Conservation (phyloP, 139 green algal species). For the Zygnema circumcarinatum region DNA sequence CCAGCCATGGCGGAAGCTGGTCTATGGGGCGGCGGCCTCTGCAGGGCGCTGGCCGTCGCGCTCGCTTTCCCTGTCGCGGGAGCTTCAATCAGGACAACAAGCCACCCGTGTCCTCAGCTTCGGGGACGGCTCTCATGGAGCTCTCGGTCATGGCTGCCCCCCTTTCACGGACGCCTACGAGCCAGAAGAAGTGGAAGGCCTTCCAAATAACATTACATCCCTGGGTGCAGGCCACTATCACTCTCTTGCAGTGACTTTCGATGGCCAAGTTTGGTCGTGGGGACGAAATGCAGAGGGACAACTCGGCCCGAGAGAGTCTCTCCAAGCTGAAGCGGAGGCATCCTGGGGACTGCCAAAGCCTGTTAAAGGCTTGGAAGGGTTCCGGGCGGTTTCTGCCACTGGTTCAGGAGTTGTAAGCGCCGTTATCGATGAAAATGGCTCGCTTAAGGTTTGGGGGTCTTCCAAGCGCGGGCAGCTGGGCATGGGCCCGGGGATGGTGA, state of each 20-base stretch:
- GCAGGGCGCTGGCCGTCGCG: no score
- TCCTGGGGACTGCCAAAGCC: conserved; percentile 13
- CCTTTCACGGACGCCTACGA: conserved; percentile 28
- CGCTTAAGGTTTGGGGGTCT: conserved; percentile 34
- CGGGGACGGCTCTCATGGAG: conserved; percentile 27
- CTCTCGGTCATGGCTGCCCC: conserved; percentile 19
- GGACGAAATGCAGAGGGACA: conserved; percentile 45
- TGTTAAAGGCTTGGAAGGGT: conserved; percentile 31
- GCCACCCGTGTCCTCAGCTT: conserved; percentile 43
- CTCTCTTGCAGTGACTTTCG: conserved; percentile 27
- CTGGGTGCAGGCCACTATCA: conserved; percentile 49
- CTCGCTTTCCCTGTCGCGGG: no score
- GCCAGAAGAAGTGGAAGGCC: conserved; percentile 38
- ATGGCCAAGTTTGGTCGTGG: conserved; percentile 37
- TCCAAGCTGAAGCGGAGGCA: neutral
- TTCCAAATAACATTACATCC: conserved; percentile 12
- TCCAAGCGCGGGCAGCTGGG: conserved; percentile 48
- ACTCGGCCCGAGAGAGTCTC: neutral
- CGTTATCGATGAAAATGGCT: conserved; percentile 25
- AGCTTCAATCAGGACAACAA: no score
- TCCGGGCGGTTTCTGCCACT: conserved; percentile 17
- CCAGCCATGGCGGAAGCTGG: no score
- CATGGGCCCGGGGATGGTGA: neutral
- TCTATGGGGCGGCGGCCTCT: no score
- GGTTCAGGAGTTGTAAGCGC: conserved; percentile 35